phyloP scores from a whole-genome alignment of 2,329 filamentous ascomycete genomes.

The Ceratocystis lukuohia region DNA sequence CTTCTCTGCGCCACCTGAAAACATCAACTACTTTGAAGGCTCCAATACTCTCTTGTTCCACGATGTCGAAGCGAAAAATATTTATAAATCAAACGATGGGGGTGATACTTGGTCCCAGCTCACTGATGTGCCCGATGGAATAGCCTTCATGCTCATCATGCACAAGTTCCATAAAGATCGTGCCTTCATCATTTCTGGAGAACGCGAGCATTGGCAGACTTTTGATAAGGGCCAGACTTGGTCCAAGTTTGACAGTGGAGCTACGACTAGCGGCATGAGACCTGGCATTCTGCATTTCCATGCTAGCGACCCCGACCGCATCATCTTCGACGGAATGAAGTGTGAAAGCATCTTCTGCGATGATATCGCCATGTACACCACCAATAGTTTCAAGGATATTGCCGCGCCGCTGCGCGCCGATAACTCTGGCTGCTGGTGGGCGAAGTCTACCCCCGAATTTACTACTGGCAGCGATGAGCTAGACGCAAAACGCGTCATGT shows the following conservation, averaged over 20 bases:
- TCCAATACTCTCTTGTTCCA: conserved; percentile 69
- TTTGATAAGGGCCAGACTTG: conserved; percentile 71
- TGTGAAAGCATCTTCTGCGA: conserved; percentile 52
- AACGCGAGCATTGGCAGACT: conserved; percentile 66
- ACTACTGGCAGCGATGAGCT: conserved; percentile 50
- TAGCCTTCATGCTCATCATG: conserved; percentile 51
- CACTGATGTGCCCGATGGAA: conserved; percentile 48
- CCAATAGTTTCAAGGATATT: conserved; percentile 63
- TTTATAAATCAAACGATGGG: conserved; percentile 70
- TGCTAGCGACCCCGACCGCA: conserved; percentile 66
- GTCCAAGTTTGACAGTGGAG: conserved; percentile 55
- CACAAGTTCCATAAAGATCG: conserved; percentile 67
- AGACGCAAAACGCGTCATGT: conserved; percentile 61
- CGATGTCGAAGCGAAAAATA: conserved; percentile 47
- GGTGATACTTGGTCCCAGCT: conserved; percentile 63
- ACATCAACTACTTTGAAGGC: conserved; percentile 82
- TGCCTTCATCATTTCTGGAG: conserved; percentile 64
- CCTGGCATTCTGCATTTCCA: conserved; percentile 57
- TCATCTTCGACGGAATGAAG: conserved; percentile 68
- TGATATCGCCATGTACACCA: conserved; percentile 59
- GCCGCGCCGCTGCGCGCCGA: conserved; percentile 52
- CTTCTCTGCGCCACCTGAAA: conserved; percentile 53
- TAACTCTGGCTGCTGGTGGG: conserved; percentile 75
- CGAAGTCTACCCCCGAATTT: conserved; percentile 62
- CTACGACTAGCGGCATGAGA: conserved; percentile 40